Percentiles rank a stretch among this genome's conserved stretches.
Conservation (phyloP, 805 yeast genomes). For the Suhomyces canberraensis region DNA sequence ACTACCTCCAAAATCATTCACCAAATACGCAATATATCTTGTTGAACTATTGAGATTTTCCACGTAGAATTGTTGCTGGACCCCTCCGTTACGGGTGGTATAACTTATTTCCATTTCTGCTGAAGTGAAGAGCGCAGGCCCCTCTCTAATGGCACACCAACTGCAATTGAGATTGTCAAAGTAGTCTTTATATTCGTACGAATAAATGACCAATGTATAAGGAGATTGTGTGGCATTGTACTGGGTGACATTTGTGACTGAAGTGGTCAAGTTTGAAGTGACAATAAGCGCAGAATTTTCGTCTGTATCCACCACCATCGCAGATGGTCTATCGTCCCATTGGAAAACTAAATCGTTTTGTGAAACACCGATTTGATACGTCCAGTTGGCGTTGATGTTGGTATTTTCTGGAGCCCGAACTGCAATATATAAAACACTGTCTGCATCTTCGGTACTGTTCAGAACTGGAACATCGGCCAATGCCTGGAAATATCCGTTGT, state of each 20-base stretch:
- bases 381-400: conserved; percentile 45
- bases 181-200: conserved; percentile 33
- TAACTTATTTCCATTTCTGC: conserved; percentile 27
- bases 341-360: conserved; percentile 61
- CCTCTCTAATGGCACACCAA: conserved; percentile 68
- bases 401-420: conserved; percentile 41
- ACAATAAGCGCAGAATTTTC: conserved; percentile 61
- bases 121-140: conserved; percentile 35
- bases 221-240: conserved; percentile 25
- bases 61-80: conserved; percentile 61
- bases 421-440: conserved; percentile 31
- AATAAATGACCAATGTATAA: conserved; percentile 47
- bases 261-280: conserved; percentile 48
- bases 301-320: conserved; percentile 66
- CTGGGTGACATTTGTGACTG: conserved; percentile 1
- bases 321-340: conserved; percentile 61
- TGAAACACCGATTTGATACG: conserved; percentile 64
- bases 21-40: conserved; percentile 60
- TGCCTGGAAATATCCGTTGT: conserved; percentile 39
- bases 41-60: conserved; percentile 59
- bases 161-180: conserved; percentile 47
- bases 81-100: conserved; percentile 45
- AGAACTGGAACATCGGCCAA: conserved; percentile 31
- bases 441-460: conserved; percentile 7
- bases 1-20: conserved; percentile 43